Evolutionary conservation across 129 eudicot species (phyloP), one percentile per base, ranked within the genome.

Genomic region (Flaveria linearis): DNA sequence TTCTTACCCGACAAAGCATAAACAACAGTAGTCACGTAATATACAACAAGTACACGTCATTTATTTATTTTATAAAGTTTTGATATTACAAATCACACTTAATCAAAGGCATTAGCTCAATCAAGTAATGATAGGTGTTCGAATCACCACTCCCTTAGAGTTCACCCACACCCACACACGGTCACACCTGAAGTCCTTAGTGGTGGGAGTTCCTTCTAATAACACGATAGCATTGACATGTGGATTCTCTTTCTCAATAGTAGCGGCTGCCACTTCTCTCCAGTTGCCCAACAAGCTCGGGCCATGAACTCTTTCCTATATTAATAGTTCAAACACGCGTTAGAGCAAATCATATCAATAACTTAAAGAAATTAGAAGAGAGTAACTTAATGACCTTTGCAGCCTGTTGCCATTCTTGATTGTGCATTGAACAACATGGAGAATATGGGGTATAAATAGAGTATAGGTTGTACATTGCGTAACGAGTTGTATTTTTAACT

Each of bases 111-210:
- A 28, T 15, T 70, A 85, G 23, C 80, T 73, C 57, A 81, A 61
- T 11, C 0, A 57, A 9, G 9, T 3, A 22, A 57, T 57, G 18
- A 3, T 30, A 9, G 87, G 90, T 39, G 81, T 7, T 36, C 84
- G 85, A 50, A 86, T 1, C n/a, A 88, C 88, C 22, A 81, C 33
- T 6, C 76, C 75, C 20, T 33, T 0, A 26, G 69, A 69, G 76
- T 86, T 39, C 30, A 84, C 83, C 84, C 84, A 86, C 80, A 86
- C 88, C 87, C 93, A 61, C 11, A 88, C 91, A 45, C 89, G 89
- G 57, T 86, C 81, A n/a, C 95, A 86, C 18, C 81, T n/a, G n/a
- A 86, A 84, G 43, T 84, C 87, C 49, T 20, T 11, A 53, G 85
- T 49, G 23, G 17, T 23, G 4, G 79, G 45, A 74, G 86, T 82